Evolutionary conservation across 441 rosid species (phyloP).

Genomic region (Aleurites moluccanus): DNA sequence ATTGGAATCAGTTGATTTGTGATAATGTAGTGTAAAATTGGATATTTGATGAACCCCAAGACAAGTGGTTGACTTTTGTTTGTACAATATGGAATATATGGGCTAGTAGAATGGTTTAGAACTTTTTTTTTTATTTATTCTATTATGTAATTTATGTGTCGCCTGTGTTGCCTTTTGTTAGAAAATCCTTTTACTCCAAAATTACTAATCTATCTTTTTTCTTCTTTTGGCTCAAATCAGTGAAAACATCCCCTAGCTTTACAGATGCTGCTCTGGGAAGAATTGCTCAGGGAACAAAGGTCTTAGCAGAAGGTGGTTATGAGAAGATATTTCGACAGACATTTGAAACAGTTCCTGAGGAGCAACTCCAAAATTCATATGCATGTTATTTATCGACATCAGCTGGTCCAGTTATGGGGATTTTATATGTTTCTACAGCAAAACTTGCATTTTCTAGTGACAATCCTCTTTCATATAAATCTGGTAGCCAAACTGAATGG

Average conservation of each 20-base stretch:
- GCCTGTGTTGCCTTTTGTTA: neutral
- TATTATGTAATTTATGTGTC: neutral
- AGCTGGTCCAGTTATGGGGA: conserved; percentile 99
- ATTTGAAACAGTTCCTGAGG: conserved; percentile 85
- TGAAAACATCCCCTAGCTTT: conserved; percentile 92
- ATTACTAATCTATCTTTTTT: neutral
- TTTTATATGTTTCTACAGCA: conserved; percentile 70
- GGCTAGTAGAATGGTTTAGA: neutral
- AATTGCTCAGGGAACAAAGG: conserved; percentile 96
- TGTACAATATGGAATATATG: neutral
- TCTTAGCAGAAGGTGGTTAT: conserved; percentile 95
- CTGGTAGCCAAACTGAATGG: conserved; percentile 69
- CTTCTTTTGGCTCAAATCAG: conserved; percentile 31
- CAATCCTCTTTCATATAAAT: conserved; percentile 84
- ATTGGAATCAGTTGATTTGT: neutral
- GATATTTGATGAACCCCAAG: neutral
- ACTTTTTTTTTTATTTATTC: neutral
- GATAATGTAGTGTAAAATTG: neutral
- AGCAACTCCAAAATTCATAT: conserved; percentile 62
- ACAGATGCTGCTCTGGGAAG: conserved; percentile 98
- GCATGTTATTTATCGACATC: conserved; percentile 96
- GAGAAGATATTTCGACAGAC: conserved; percentile 86
- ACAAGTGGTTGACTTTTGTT: neutral
- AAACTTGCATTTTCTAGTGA: conserved; percentile 94
- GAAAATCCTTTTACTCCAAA: neutral